Evolutionary conservation across 2,329 filamentous ascomycete genomes (phyloP), one percentile per base, ranked within the genome.

Genomic region (Aureobasidium melanogenum): DNA sequence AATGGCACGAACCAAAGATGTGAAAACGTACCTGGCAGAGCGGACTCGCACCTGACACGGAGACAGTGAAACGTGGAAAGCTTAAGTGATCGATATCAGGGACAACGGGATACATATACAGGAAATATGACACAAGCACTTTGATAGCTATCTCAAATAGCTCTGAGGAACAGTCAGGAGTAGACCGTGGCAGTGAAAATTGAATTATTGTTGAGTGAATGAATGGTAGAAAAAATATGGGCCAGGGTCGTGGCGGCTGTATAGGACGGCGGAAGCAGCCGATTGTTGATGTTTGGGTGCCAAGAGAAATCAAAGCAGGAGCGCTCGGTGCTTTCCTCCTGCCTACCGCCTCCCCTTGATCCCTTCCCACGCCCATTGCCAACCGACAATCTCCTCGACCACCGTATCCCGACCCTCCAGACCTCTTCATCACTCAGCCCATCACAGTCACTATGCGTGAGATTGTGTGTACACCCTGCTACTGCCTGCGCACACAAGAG

Each of bases 391-490:
- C 61, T 19, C 38, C 47, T 51, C 55, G 62, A 56, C 52, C 46
- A 63, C 43, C 58, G 57, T 26, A 24, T 17, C 41, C 15, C 32
- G 28, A 22, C 44, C 32, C 41, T 46, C 47, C 44, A 55, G 55
- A 55, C 57, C 41, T 52, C 50, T 44, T 61, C 55, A 55, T 55
- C 54, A 32, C 39, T 41, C 55, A n/a, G 47, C 39, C 58, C 30
- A 63, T 32, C 19, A 46, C 54, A 54, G 22, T 55, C 76, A 85
- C 75, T 69, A 87, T 87, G 84, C 84, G 84, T 81, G 84, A 87
- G 78, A 87, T 87, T 77, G 84, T 87, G 78, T 77, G 83, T 84
- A 65, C 15, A n/a, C 34, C 32, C 26, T n/a, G 26, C 43, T 59
- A 32, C 50, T 34, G 44, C 56, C 32, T 32, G 56, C 44, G 44